Evolutionary conservation across 768 basidiomycete species (phyloP), one percentile per base, ranked within the genome.

Genomic region (Hericium alpestre): DNA sequence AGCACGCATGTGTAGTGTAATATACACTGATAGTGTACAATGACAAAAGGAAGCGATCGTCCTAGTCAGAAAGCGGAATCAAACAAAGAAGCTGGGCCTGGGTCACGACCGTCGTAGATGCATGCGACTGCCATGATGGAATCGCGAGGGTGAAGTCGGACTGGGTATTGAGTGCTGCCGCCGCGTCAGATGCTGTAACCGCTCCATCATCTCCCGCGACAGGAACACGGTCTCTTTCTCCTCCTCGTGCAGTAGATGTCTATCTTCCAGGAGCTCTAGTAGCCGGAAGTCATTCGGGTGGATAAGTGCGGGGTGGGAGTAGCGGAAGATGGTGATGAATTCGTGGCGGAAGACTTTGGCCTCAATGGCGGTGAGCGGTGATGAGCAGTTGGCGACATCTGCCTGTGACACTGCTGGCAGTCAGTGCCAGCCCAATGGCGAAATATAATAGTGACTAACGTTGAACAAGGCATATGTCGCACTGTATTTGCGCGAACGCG

Each of bases 261-360:
- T 54, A 49, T 66, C 67, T 58, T 63, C 67, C 63, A 72, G 63
- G 38, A 65, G 62, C 59, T 69, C 68, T 60, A 72, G 64, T 57
- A 72, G 64, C 58, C 61, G 69, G 40, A 72, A 59, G 63, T 72
- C 71, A 2, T 69, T 61, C 18, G 71, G 70, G 58, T 72, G 71
- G 23, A 72, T 63, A 38, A 63, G 54, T 16, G 68, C 63, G 51
- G 62, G 56, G 58, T 72, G 70, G 41, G 71, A 71, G 63, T 67
- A 72, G 53, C 71, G 70, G 67, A 72, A 72, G 61, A 69, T 69
- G 55, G 68, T 72, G 66, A 69, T 70, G 66, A 72, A 72, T 54
- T 72, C 71, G 67, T 72, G 71, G 23, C 68, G 65, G 60, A 71
- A 72, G 57, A 72, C 64, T 43, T 60, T 57, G 22, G 68, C 67